Conservation (phyloP, 768 basidiomycete species). For the Rhizopogon vulgaris region DNA sequence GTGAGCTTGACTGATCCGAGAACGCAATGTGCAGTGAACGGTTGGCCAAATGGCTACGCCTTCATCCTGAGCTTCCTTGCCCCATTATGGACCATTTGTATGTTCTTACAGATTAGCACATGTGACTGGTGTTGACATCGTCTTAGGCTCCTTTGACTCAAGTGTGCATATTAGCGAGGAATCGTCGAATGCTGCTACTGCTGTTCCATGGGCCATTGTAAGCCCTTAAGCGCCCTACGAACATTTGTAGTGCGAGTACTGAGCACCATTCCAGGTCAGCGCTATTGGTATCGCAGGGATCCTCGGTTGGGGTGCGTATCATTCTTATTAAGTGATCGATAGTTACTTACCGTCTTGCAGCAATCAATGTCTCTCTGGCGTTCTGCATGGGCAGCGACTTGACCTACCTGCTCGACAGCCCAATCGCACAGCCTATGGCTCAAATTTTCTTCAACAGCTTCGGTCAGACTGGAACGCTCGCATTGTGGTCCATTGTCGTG, state of each 20-base stretch:
- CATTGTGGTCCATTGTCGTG: constrained; percentile 48
- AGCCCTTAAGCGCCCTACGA: too few relatives aligned
- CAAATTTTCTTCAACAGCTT: constrained; percentile 36
- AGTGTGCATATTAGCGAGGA: constrained; percentile 50
- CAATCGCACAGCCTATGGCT: constrained; percentile 42
- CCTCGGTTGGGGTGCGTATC: constrained; percentile 38
- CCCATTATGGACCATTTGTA: constrained; percentile 42
- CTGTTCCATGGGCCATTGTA: constrained; percentile 44
- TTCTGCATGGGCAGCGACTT: constrained; percentile 56
- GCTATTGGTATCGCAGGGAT: constrained; percentile 40
- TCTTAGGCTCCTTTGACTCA: constrained; percentile 38
- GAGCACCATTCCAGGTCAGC: constrained; percentile 12
- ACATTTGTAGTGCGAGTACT: not conserved
- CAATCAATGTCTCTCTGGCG: constrained; percentile 44
- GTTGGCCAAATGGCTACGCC: constrained; percentile 43
- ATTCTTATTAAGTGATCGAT: not conserved
- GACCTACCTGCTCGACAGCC: constrained; percentile 29
- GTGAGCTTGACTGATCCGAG: not conserved
- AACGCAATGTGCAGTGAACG: constrained; percentile 20
- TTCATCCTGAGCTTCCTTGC: constrained; percentile 46
- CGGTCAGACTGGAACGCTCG: constrained; percentile 37
- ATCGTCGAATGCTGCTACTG: constrained; percentile 47
- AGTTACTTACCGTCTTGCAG: constrained; percentile 13
- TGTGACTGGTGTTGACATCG: constrained; percentile 12
- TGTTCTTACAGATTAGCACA: constrained; percentile 4